Conservation (phyloP, 2,329 filamentous ascomycete genomes). For the Daldinia sp. region DNA sequence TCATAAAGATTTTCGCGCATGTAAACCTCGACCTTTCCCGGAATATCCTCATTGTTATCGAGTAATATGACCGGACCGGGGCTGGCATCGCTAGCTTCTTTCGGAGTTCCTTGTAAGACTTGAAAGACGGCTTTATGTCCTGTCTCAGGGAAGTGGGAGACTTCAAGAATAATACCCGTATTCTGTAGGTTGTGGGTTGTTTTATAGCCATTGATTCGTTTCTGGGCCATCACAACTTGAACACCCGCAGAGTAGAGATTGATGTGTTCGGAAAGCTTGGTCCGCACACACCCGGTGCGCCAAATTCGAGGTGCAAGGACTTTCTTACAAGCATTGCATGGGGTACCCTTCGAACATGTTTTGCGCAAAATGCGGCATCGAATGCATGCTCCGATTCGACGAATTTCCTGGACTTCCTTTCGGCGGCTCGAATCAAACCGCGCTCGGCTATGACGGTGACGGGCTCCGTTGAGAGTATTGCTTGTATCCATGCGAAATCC, state of each 20-base stretch:
- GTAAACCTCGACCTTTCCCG: conserved; percentile 66
- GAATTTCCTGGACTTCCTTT: conserved; percentile 71
- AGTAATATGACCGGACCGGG: conserved; percentile 59
- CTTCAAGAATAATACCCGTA: conserved; percentile 61
- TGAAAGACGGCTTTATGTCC: conserved; percentile 55
- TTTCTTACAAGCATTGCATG: conserved; percentile 70
- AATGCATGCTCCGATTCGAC: conserved; percentile 71
- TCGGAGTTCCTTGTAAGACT: conserved; percentile 51
- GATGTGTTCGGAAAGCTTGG: conserved; percentile 67
- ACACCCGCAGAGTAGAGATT: conserved; percentile 71
- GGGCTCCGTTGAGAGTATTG: conserved; percentile 54
- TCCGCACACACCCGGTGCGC: conserved; percentile 69
- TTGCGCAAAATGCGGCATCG: conserved; percentile 72
- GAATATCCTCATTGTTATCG: conserved; percentile 69
- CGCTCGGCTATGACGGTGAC: conserved; percentile 62
- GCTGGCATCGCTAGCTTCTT: conserved; percentile 46
- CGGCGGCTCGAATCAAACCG: conserved; percentile 66
- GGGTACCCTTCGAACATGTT: conserved; percentile 69
- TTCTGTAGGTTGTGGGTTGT: conserved; percentile 58
- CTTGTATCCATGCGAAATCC: conserved; percentile 63
- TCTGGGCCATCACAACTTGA: conserved; percentile 68
- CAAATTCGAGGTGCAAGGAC: conserved; percentile 71
- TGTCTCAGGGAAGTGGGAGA: conserved; percentile 65
- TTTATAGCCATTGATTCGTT: conserved; percentile 64
- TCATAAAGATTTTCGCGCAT: conserved; percentile 65